Base-by-base conservation (phyloP, 345 rosid genomes). In the Brassica carinata region DNA sequence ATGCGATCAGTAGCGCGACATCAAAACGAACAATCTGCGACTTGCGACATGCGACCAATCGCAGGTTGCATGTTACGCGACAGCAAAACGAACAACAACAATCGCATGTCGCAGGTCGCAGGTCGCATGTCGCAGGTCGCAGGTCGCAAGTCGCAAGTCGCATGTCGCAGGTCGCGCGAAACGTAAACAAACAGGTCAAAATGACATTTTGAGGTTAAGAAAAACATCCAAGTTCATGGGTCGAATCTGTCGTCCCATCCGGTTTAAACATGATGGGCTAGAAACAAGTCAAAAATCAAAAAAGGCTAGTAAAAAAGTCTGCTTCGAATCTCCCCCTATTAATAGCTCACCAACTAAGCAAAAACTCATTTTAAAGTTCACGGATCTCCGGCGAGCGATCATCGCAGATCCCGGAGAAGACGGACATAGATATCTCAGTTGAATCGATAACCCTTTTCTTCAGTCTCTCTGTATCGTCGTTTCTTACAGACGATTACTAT, bases 271-370 rank as follows among this genome's bases (percentile, higher is more conserved):
- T 8, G 43, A 51, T 51, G n/a, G 63, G 64, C 64, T 51, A 55
- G 55, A 15, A 71, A 30, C 30, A 71, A 55, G 64, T 31, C 64
- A 71, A 71, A 15, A 27, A 19, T 48, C 38, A 3, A 65, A 65
- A 48, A 48, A 48, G 55, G 55, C 14, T 48, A 13, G 55, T 14
- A 13, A 14, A 48, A 48, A 48, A 26, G 64, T 53, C 17, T 71
- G 45, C 11, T 17, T 55, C 51, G 75, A 71, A 71, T 55, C 75
- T 31, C 48, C 40, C 48, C 40, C 17, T 30, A 55, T 17, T 64
- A 71, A 55, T 55, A 71, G 64, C 74, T 53, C 36, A 31, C 26
- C 38, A 69, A 45, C 23, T n/a, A 69, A 29, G 40, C 73, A 45
- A 45, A 48, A 13, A 15, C 6, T 48, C 55, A 48, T 23, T 45